Evolutionary conservation across 2,329 filamentous ascomycete genomes (phyloP).

Genomic region (Biscogniauxia sp.): DNA sequence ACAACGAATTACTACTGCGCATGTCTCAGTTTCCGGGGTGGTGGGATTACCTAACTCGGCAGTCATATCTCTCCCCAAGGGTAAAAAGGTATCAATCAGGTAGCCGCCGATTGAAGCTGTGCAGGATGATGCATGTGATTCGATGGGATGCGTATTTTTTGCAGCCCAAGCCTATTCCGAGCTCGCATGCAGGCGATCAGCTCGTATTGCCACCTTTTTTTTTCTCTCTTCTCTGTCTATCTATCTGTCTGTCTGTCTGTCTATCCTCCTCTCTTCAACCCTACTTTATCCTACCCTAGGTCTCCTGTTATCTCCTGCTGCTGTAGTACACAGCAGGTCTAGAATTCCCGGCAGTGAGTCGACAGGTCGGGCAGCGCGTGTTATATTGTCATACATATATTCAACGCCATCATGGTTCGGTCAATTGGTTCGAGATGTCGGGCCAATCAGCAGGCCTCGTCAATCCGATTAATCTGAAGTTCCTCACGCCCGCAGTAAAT

Average conservation of each 20-base stretch:
- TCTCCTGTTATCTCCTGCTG: not conserved
- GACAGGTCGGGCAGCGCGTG: not conserved
- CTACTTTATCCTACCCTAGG: no score
- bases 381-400: not conserved
- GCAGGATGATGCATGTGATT: not conserved
- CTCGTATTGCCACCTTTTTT: not conserved
- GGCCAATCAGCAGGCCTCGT: not conserved
- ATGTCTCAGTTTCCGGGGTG: not conserved
- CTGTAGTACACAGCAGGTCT: not conserved
- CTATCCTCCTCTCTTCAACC: not conserved
- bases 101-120: not conserved
- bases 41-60: not conserved
- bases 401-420: not conserved
- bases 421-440: not conserved
- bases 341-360: not conserved
- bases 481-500: not conserved
- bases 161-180: not conserved
- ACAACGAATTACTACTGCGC: not conserved
- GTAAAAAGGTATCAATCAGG: not conserved
- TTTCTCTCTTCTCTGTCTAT: no score
- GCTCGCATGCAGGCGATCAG: not conserved
- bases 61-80: not conserved
- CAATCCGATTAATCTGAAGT: not conserved
- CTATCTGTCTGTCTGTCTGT: no score
- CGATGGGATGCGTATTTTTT: not conserved